These are phyloP conservation scores for Spiraea crenata DNA, from an alignment of 331 rosid species.

Conservation along the genomic window DNA sequence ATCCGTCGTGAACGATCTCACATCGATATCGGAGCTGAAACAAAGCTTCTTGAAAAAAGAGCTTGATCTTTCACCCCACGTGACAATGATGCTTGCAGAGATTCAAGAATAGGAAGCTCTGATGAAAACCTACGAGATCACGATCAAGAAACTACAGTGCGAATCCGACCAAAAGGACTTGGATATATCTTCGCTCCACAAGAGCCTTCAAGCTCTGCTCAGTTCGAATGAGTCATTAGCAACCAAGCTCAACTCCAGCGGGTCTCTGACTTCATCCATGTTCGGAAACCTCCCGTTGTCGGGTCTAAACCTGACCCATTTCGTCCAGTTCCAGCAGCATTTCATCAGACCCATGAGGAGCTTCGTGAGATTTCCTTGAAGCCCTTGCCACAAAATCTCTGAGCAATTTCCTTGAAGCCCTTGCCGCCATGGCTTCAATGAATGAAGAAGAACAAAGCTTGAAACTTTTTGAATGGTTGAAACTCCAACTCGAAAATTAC, in stretches of 20 bases:
- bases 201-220: conserved; percentile 36
- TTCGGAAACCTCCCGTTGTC: conserved; percentile 47
- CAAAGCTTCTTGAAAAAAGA: conserved; percentile 58
- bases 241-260: conserved; percentile 64
- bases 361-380: conserved; percentile 64
- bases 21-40: conserved; percentile 67
- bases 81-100: conserved; percentile 81
- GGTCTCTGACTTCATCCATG: conserved; percentile 49
- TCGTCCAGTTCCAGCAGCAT: conserved; percentile 57
- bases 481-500: background rate
- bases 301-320: conserved; percentile 49
- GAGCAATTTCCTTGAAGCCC: conserved; percentile 55
- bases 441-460: background rate
- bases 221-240: conserved; percentile 45
- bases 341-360: conserved; percentile 46
- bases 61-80: conserved; percentile 79
- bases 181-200: conserved; percentile 23
- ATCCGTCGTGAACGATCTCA: conserved; percentile 73
- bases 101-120: conserved; percentile 88
- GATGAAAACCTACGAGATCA: conserved; percentile 86
- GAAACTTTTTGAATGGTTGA: background rate
- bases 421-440: conserved; percentile 60
- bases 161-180: conserved; percentile 43
- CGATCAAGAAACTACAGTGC: conserved; percentile 61
- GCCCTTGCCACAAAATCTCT: no score